Conservation (phyloP, 1,139 yeast genomes). For the Debaryomyces robertsiae region DNA sequence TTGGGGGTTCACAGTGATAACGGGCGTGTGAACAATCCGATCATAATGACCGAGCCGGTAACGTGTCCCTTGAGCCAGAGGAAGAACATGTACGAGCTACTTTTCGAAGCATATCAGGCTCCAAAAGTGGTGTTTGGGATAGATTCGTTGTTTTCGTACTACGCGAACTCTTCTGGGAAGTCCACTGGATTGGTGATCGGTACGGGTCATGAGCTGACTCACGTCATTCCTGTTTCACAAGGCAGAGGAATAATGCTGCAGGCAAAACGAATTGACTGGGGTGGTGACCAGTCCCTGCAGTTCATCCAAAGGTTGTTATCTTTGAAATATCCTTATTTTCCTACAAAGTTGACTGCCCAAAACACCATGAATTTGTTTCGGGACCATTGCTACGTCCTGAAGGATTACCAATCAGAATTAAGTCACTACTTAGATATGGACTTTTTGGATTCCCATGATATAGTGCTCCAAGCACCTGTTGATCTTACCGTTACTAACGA, state of each 20-base stretch:
- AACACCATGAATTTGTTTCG: conserved; percentile 72
- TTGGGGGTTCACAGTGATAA: conserved; percentile 60
- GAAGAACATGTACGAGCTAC: conserved; percentile 69
- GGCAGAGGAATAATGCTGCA: conserved; percentile 68
- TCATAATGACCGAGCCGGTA: conserved; percentile 78
- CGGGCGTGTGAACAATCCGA: conserved; percentile 70
- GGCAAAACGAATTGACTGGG: conserved; percentile 88
- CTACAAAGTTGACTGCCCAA: conserved; percentile 62
- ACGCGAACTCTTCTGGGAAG: conserved; percentile 42
- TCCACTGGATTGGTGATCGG: conserved; percentile 73
- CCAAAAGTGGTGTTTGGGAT: conserved; percentile 81
- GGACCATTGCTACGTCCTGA: conserved; percentile 78
- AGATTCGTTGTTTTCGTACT: conserved; percentile 77
- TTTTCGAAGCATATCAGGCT: conserved; percentile 78
- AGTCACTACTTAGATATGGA: conserved; percentile 60
- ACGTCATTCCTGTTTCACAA: conserved; percentile 74
- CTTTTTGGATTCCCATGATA: conserved; percentile 63
- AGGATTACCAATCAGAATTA: conserved; percentile 67
- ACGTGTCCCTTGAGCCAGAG: conserved; percentile 75
- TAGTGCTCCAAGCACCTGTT: conserved; percentile 80
- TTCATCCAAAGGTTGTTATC: conserved; percentile 65
- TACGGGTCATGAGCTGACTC: conserved; percentile 81
- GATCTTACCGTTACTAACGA: conserved; percentile 52
- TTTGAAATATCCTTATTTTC: conserved; percentile 90
- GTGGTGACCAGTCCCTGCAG: conserved; percentile 74